These are phyloP conservation scores for Syzygium grande DNA, from an alignment of 345 rosid species.

Conservation along the genomic window DNA sequence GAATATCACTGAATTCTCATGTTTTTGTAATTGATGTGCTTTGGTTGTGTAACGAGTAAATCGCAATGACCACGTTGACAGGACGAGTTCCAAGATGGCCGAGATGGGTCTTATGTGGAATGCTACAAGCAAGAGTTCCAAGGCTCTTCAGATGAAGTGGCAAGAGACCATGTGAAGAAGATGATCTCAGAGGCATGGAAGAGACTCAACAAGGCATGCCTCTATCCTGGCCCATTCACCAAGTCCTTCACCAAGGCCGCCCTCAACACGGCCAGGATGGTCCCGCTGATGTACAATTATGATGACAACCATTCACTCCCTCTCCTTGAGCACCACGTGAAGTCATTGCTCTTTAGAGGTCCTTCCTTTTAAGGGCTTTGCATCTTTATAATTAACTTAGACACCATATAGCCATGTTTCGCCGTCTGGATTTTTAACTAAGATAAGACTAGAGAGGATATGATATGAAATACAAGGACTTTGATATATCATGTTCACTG, in stretches of 20 bases:
- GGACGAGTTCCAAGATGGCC: conserved; percentile 9
- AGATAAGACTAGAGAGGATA: neutral
- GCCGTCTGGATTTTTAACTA: neutral
- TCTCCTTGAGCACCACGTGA: conserved; percentile 17
- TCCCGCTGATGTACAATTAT: conserved; percentile 47
- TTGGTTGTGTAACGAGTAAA: too few species aligned
- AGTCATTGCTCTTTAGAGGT: conserved; percentile 4
- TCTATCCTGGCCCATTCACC: conserved; percentile 23
- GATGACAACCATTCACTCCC: conserved; percentile 31
- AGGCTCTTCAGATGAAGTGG: conserved; percentile 18
- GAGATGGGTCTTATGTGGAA: conserved; percentile 55
- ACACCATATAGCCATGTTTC: neutral
- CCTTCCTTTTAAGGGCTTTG: neutral
- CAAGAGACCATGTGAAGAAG: conserved; percentile 12
- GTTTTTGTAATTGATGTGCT: too few species aligned
- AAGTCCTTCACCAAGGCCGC: conserved; percentile 17
- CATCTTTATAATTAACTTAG: neutral
- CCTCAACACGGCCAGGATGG: conserved; percentile 44
- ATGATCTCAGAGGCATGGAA: conserved; percentile 52
- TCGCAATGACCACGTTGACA: neutral
- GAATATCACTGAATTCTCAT: too few species aligned
- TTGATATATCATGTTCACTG: too few species aligned
- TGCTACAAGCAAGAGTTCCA: conserved; percentile 37
- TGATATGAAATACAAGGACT: neutral
- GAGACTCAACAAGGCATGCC: conserved; percentile 34